These are phyloP conservation scores for Cystobasidiaceae sp. DNA, from an alignment of 1,284 basidiomycete genomes.

Conservation along the genomic window DNA sequence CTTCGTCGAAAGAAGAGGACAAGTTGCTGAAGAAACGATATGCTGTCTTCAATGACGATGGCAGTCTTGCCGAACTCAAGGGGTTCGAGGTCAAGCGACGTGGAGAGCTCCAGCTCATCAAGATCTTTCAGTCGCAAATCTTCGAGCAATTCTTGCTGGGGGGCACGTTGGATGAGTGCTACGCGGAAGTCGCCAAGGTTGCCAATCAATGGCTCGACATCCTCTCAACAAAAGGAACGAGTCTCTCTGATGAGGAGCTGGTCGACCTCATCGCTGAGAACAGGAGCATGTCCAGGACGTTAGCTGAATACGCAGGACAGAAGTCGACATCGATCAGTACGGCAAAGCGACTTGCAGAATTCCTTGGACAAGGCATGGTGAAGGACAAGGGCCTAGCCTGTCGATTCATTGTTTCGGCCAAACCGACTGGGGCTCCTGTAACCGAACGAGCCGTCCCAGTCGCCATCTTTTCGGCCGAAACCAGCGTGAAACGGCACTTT, in stretches of 20 bases:
- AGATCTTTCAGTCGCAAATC: conserved; percentile 98
- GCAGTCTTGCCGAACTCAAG: conserved; percentile 92
- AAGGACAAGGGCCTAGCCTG: conserved; percentile 99
- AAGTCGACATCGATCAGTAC: conserved; percentile 99
- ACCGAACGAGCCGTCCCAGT: conserved; percentile 96
- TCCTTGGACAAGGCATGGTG: conserved; percentile 97
- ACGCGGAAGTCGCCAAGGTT: conserved; percentile 84
- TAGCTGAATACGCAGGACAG: conserved; percentile 91
- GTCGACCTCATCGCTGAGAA: conserved; percentile 99
- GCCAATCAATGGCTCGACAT: conserved; percentile 98
- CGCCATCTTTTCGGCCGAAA: conserved; percentile 97
- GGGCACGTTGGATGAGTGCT: conserved; percentile 88
- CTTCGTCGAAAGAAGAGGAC: conserved; percentile 98
- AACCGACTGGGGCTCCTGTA: conserved; percentile 87
- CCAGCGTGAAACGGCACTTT: conserved; percentile 80
- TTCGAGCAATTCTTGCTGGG: conserved; percentile 97
- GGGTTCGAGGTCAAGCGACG: conserved; percentile 99
- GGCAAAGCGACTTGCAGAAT: conserved; percentile 89
- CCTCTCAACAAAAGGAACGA: conserved; percentile 77
- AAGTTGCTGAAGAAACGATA: conserved; percentile 98
- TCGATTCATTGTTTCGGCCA: conserved; percentile 97
- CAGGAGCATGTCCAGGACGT: conserved; percentile 93
- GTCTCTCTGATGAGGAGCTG: conserved; percentile 81
- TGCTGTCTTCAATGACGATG: conserved; percentile 99
- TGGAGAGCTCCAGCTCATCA: conserved; percentile 97